Evolutionary conservation across 1,139 yeast genomes (phyloP).

Genomic region (Lodderomyces parapsilosis): DNA sequence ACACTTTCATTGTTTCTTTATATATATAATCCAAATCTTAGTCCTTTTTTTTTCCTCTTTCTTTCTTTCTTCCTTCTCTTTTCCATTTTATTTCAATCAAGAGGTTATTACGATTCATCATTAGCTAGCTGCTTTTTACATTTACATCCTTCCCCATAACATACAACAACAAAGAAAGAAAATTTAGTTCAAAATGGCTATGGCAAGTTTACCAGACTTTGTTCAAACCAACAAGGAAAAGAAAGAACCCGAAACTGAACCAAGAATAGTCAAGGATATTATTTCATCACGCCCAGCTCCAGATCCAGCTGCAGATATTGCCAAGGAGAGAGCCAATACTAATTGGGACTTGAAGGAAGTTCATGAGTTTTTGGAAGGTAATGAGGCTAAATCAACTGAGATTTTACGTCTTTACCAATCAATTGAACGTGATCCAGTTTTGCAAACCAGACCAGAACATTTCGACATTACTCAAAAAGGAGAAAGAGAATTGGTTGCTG

Average conservation of each 20-base stretch:
- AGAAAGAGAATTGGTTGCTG: slow-evolving; percentile 45
- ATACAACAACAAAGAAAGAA: too few relatives aligned
- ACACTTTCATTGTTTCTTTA: background rate
- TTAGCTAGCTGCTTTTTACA: background rate
- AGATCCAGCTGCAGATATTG: slow-evolving; percentile 14
- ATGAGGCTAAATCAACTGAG: slow-evolving; percentile 32
- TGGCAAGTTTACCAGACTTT: slow-evolving; percentile 4
- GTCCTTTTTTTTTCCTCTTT: too few relatives aligned
- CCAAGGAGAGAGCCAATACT: slow-evolving; percentile 15
- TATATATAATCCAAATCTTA: too few relatives aligned
- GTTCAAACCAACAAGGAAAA: slow-evolving; percentile 7
- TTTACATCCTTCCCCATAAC: too few relatives aligned
- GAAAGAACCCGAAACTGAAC: slow-evolving; percentile 13
- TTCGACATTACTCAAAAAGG: slow-evolving; percentile 41
- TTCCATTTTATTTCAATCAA: too few relatives aligned
- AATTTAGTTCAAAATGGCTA: slow-evolving; percentile 9
- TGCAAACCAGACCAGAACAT: slow-evolving; percentile 34
- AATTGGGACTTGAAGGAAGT: slow-evolving; percentile 41
- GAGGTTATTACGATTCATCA: too few relatives aligned
- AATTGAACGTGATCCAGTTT: slow-evolving; percentile 50
- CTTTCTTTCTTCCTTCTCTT: too few relatives aligned
- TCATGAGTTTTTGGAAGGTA: slow-evolving; percentile 50
- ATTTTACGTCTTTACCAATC: slow-evolving; percentile 39
- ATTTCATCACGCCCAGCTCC: slow-evolving; percentile 13
- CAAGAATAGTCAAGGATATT: slow-evolving; percentile 11